Conservation (phyloP, 352 stramenopile genomes). For the Elongisporangium anandrum region DNA sequence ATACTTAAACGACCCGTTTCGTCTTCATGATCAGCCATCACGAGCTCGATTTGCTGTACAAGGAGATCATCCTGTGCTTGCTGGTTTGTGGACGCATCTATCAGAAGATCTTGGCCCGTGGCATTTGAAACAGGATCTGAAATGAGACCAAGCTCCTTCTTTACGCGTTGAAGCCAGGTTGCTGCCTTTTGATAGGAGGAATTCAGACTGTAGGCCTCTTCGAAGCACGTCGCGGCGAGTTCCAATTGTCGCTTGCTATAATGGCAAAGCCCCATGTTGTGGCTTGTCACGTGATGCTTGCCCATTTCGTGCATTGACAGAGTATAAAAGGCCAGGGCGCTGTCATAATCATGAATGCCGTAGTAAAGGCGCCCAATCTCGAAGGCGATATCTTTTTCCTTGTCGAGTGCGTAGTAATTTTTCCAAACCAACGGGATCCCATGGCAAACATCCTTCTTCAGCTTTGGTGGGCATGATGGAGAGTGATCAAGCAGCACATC, state of each 20-base stretch:
- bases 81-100: constrained; percentile 7
- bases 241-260: constrained; percentile 85
- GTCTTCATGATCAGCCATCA: constrained; percentile 45
- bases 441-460: constrained; percentile 79
- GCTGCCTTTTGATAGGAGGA: constrained; percentile 70
- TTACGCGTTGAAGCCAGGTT: constrained; percentile 79
- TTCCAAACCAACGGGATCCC: constrained; percentile 86
- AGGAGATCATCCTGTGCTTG: constrained; percentile 21
- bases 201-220: constrained; percentile 66
- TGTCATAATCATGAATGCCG: constrained; percentile 89
- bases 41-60: constrained; percentile 48
- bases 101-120: constrained; percentile 3
- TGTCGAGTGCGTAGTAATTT: constrained; percentile 93
- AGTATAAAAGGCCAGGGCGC: constrained; percentile 88
- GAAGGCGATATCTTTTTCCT: constrained; percentile 91
- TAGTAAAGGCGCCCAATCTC: constrained; percentile 92
- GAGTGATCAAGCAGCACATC: constrained; percentile 89
- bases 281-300: constrained; percentile 93
- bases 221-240: constrained; percentile 59
- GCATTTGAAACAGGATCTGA: not conserved
- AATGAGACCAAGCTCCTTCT: constrained; percentile 42
- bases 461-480: constrained; percentile 46
- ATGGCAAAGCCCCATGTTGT: constrained; percentile 95
- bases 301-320: constrained; percentile 85
- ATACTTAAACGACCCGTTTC: constrained; percentile 16